Percentiles rank a stretch among this genome's conserved stretches.
Evolutionary conservation across 352 stramenopile species (phyloP).

Genomic region (Peronospora belbahrii): DNA sequence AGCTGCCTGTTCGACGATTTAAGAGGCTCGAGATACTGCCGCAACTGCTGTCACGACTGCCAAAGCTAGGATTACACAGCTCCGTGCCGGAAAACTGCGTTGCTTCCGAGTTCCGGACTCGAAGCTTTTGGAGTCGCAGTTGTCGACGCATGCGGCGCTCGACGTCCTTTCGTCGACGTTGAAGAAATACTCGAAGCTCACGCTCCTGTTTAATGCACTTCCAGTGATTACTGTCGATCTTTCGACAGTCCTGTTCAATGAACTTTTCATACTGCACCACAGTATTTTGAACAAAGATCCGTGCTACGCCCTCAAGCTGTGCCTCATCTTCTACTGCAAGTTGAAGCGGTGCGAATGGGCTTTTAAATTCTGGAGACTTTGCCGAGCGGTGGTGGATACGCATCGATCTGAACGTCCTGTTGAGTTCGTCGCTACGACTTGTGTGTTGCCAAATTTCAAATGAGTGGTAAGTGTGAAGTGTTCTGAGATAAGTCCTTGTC

Average conservation of each 20-base stretch:
- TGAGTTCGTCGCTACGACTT: constrained; percentile 5
- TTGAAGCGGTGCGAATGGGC: constrained; percentile 36
- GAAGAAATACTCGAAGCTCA: constrained; percentile 37
- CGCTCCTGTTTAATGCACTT: constrained; percentile 45
- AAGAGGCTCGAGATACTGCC: constrained; percentile 24
- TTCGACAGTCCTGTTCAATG: constrained; percentile 31
- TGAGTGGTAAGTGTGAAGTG: constrained; percentile 3
- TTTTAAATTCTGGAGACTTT: constrained; percentile 31
- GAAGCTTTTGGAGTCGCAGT: constrained; percentile 16
- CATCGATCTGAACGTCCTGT: constrained; percentile 18
- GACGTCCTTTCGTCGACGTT: constrained; percentile 31
- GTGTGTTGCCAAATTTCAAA: constrained; percentile 17
- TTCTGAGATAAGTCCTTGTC: constrained; percentile 8
- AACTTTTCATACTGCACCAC: constrained; percentile 46
- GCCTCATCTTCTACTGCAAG: constrained; percentile 31
- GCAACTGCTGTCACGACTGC: constrained; percentile 20
- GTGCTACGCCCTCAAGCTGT: constrained; percentile 34
- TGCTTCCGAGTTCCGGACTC: constrained; percentile 14
- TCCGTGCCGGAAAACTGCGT: constrained; percentile 19
- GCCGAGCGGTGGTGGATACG: constrained; percentile 18
- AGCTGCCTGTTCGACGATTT: constrained; percentile 20
- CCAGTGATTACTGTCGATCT: constrained; percentile 39
- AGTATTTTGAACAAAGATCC: constrained; percentile 42
- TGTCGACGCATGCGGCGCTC: constrained; percentile 27
- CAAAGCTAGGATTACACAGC: constrained; percentile 12